A percentile compares a stretch with the other conserved stretches of the same genome.
phyloP scores from a whole-genome alignment of 805 yeast genomes.

The Monosporozyma servazzii region DNA sequence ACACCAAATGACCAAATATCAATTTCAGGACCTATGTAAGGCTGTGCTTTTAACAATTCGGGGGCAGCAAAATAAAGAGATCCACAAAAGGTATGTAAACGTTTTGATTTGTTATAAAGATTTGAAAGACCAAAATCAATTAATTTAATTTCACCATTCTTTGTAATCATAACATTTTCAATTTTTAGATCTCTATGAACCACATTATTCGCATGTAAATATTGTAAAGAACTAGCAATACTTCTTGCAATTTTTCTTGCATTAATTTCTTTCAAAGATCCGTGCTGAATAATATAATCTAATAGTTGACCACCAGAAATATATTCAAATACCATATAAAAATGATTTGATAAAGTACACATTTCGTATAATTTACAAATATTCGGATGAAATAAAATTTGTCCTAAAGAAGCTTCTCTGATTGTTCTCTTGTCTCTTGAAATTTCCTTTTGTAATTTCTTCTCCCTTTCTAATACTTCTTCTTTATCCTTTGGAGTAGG shows the following conservation, averaged over 20 bases:
- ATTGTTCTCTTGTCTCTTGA: constrained; percentile 87
- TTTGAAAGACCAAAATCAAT: constrained; percentile 95
- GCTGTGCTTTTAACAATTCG: constrained; percentile 82
- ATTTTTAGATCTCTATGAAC: constrained; percentile 96
- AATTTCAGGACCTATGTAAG: constrained; percentile 93
- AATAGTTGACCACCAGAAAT: constrained; percentile 96
- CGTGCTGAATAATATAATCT: constrained; percentile 94
- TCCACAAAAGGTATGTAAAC: constrained; percentile 91
- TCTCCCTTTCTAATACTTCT: constrained; percentile 46
- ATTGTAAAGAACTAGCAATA: constrained; percentile 84
- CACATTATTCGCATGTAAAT: constrained; percentile 86
- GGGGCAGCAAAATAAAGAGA: constrained; percentile 98
- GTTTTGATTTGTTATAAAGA: constrained; percentile 57
- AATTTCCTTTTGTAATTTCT: constrained; percentile 72
- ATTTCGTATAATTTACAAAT: constrained; percentile 87
- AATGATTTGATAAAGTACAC: constrained; percentile 91
- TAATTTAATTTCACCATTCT: constrained; percentile 85
- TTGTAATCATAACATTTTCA: constrained; percentile 89
- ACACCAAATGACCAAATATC: constrained; percentile 99
- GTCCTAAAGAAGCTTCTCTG: constrained; percentile 89
- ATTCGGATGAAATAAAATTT: constrained; percentile 79
- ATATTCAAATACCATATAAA: constrained; percentile 92
- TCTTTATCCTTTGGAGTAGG: constrained; percentile 54
- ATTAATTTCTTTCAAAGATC: constrained; percentile 80
- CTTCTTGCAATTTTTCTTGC: constrained; percentile 92